Evolutionary conservation across 2,329 filamentous ascomycete genomes (phyloP).

Genomic region (Colletotrichum sp.): DNA sequence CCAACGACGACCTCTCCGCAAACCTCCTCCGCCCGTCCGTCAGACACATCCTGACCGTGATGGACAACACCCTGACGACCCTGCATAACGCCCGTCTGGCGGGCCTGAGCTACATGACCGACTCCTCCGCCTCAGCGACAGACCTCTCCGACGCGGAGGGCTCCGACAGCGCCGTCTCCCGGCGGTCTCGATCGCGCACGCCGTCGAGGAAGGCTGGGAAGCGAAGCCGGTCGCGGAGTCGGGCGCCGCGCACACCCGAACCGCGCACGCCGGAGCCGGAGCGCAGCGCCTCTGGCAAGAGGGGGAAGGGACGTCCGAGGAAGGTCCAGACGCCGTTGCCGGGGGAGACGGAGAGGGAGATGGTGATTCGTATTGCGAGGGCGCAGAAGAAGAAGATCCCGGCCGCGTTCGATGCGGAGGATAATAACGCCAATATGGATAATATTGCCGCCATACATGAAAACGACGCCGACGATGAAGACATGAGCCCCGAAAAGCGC

Average conservation of each 20-base stretch:
- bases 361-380: constrained; percentile 51
- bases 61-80: constrained; percentile 73
- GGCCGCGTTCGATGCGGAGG: constrained; percentile 22
- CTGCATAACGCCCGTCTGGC: constrained; percentile 72
- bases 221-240: neutral
- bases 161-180: constrained; percentile 6
- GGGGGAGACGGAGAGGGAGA: constrained; percentile 52
- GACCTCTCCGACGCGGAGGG: constrained; percentile 33
- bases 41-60: constrained; percentile 69
- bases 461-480: neutral
- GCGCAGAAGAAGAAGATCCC: constrained; percentile 28
- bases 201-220: neutral
- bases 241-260: constrained; percentile 11
- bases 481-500: neutral
- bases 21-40: constrained; percentile 70
- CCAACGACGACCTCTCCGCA: constrained; percentile 73
- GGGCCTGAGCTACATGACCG: constrained; percentile 45
- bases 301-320: constrained; percentile 42
- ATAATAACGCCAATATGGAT: neutral
- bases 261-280: constrained; percentile 10
- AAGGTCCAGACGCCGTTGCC: constrained; percentile 42
- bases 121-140: constrained; percentile 39
- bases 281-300: neutral
- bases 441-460: neutral
- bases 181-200: neutral